Percentiles rank a stretch among this genome's conserved stretches.
Evolutionary conservation across 129 eudicot genomes (phyloP).

Genomic region (Artemisia argyi): DNA sequence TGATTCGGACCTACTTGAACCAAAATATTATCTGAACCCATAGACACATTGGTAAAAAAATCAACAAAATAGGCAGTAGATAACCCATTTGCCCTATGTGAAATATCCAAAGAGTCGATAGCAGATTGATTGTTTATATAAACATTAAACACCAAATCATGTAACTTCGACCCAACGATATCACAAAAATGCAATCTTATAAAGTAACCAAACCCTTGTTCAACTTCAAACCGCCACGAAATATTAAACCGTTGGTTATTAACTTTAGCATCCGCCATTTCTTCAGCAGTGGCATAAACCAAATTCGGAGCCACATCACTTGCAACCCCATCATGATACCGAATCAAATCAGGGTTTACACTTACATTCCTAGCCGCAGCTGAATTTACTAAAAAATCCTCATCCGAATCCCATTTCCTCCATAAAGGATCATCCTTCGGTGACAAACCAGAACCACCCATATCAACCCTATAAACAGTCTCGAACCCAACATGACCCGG

Average conservation of each 20-base stretch:
- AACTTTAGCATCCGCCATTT: conserved; percentile 56
- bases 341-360: conserved; percentile 30
- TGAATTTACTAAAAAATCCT: conserved; percentile 34
- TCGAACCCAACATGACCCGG: conserved; percentile 44
- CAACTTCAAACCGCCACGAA: conserved; percentile 49
- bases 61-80: conserved; percentile 47
- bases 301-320: conserved; percentile 49
- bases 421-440: conserved; percentile 47
- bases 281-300: conserved; percentile 60
- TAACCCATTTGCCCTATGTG: conserved; percentile 37
- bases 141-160: conserved; percentile 45
- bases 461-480: conserved; percentile 46
- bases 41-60: conserved; percentile 41
- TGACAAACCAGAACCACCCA: conserved; percentile 44
- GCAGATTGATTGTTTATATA: conserved; percentile 46
- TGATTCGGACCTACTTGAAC: conserved; percentile 47
- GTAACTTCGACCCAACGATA: conserved; percentile 39
- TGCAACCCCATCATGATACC: conserved; percentile 37
- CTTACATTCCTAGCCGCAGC: conserved; percentile 40
- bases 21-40: conserved; percentile 31
- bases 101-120: conserved; percentile 42
- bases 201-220: conserved; percentile 46
- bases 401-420: conserved; percentile 50
- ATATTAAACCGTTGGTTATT: conserved; percentile 45
- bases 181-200: conserved; percentile 58